phyloP scores from a whole-genome alignment of 2,329 filamentous ascomycete species.

The Penicillium sp. region DNA sequence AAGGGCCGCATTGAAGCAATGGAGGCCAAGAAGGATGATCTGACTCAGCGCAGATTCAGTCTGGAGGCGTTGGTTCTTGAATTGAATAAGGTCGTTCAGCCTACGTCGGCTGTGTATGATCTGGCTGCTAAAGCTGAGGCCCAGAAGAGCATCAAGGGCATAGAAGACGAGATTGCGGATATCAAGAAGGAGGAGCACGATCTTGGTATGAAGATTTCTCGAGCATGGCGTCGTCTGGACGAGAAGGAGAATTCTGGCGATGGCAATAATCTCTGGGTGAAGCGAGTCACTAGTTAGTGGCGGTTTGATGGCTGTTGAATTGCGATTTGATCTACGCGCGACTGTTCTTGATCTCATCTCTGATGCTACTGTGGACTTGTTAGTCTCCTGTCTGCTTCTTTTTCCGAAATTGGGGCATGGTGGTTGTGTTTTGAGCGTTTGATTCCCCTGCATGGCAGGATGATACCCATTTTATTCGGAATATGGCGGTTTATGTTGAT shows the following conservation, averaged over 20 bases:
- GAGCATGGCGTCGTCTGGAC: slow-evolving; percentile 66
- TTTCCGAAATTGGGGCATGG: neutral
- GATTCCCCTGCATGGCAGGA: slow-evolving; percentile 6
- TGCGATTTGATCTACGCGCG: neutral
- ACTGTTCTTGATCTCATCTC: neutral
- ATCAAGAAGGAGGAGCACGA: slow-evolving; percentile 70
- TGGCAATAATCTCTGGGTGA: slow-evolving; percentile 65
- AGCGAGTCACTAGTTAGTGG: slow-evolving; percentile 58
- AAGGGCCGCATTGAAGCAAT: slow-evolving; percentile 59
- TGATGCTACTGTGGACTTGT: neutral
- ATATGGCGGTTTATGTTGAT: slow-evolving; percentile 1
- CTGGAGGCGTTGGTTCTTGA: slow-evolving; percentile 64
- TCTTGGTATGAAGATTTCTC: slow-evolving; percentile 62
- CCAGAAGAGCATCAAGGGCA: slow-evolving; percentile 56
- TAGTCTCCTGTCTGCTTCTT: neutral
- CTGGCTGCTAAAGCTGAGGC: slow-evolving; percentile 52
- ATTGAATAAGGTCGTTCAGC: slow-evolving; percentile 69
- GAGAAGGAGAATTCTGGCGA: slow-evolving; percentile 44
- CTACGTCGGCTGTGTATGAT: slow-evolving; percentile 56
- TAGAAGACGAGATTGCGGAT: slow-evolving; percentile 61
- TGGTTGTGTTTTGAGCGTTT: slow-evolving; percentile 6
- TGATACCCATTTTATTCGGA: slow-evolving; percentile 8
- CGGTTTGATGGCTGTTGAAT: neutral
- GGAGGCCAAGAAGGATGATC: slow-evolving; percentile 55
- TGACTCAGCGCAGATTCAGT: slow-evolving; percentile 61